Base-by-base conservation (phyloP, 306 rosid species). In the Malus sylvestris region DNA sequence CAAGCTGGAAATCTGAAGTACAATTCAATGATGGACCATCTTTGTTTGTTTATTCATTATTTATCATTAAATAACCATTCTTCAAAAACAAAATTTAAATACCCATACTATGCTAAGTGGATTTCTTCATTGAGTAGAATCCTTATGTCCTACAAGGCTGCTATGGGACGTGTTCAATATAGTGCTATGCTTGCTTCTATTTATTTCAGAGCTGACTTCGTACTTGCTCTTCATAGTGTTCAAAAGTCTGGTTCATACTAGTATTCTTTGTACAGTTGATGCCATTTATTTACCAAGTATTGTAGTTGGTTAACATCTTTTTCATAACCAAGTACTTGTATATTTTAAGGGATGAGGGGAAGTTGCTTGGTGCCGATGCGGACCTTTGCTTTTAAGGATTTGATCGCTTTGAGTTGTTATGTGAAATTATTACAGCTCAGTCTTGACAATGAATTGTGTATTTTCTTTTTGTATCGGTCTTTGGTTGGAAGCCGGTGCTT, bases 271-370 rank as follows among this genome's bases (percentile, higher is more conserved):
- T 60, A 60, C 66, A 13, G 13, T 27, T 25, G 35, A 57, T 57
- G 61, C 9, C 23, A 57, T 57, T 57, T 22, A 4, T 49, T 16
- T 4, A 49, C 2, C 8, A 49, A 14, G 15, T 49, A 49, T 4
- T 49, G 53, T 16, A 4, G 53, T 49, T 49, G 53, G 53, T 27
- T 27, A 60, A 61, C 32, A 10, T 25, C 29, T 27, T 61, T 61
- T 62, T 8, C 4, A 2, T 35, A 22, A 15, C 42, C 13, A 25
- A 33, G 16, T 52, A 4, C 20, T 53, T 55, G 8, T 42, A 25
- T n/a, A 18, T 55, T 51, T 68, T 72, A 82, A 82, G 82, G 76
- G 82, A 40, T 73, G 76, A 80, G 46, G 67, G 18, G 68, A 70
- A 77, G 55, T 57, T 8, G 32, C 55, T 23, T 70, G 77, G 29